Evolutionary conservation across 305 asterid genomes (phyloP).

Genomic region (Solanum hybrid): DNA sequence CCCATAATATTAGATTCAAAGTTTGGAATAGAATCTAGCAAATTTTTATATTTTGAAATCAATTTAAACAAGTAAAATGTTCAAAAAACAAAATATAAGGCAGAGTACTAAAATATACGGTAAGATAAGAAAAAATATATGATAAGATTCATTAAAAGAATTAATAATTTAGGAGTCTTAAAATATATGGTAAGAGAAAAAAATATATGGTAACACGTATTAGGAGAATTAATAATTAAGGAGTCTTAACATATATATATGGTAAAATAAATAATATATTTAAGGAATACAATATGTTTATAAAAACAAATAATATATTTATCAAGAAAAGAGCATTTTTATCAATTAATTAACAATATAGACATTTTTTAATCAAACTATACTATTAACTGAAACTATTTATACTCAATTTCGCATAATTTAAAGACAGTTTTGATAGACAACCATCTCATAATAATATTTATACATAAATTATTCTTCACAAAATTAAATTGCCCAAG

Average conservation of each 20-base stretch:
- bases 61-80: background rate
- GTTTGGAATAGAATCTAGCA: background rate
- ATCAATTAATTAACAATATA: too few relatives aligned
- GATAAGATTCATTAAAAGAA: background rate
- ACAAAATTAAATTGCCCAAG: background rate
- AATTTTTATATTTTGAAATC: background rate
- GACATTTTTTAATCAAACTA: background rate
- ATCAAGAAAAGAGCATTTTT: background rate
- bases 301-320: background rate
- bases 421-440: background rate
- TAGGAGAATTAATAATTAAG: background rate
- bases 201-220: background rate
- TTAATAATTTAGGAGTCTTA: background rate
- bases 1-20: background rate
- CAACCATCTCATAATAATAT: background rate
- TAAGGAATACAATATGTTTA: background rate
- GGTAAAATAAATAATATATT: background rate
- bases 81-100: background rate
- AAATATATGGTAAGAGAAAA: background rate
- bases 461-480: background rate
- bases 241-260: background rate
- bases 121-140: background rate
- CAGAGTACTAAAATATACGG: background rate
- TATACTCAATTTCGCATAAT: background rate
- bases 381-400: background rate